Conservation (phyloP, 768 basidiomycete species). For the Wakefieldia striispora region DNA sequence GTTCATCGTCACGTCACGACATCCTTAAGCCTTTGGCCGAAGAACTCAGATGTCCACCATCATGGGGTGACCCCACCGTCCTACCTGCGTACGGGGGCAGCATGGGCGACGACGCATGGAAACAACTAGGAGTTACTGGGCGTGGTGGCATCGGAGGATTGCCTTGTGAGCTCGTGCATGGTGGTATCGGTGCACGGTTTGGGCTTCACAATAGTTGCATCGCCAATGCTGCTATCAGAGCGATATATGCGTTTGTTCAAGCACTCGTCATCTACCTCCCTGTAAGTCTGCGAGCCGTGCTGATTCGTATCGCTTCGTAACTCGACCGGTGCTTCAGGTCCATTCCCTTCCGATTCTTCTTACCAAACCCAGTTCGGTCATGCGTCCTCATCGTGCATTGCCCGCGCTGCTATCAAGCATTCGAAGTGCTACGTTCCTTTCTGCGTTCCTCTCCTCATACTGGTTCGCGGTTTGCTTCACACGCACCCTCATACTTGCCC, state of each 20-base stretch:
- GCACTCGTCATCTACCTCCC: conserved; percentile 69
- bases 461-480: conserved; percentile 71
- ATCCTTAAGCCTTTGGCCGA: conserved; percentile 46
- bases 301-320: not conserved
- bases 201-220: conserved; percentile 57
- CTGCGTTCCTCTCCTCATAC: conserved; percentile 66
- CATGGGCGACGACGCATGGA: conserved; percentile 53
- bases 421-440: conserved; percentile 70
- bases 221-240: conserved; percentile 55
- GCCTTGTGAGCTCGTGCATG: conserved; percentile 76
- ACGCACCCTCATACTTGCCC: conserved; percentile 63
- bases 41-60: conserved; percentile 55
- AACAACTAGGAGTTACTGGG: conserved; percentile 48
- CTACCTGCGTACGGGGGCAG: conserved; percentile 65
- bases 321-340: conserved; percentile 42
- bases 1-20: conserved; percentile 38
- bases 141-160: conserved; percentile 62
- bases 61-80: conserved; percentile 60
- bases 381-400: conserved; percentile 42
- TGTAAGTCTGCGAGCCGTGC: conserved; percentile 40
- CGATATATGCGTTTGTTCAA: conserved; percentile 55
- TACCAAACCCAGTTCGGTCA: conserved; percentile 52
- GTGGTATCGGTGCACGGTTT: conserved; percentile 43
- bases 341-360: conserved; percentile 68
- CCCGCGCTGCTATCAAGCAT: conserved; percentile 46